These are phyloP conservation scores for Phytophthora ramorum DNA, from an alignment of 352 stramenopile species.

Conservation along the genomic window DNA sequence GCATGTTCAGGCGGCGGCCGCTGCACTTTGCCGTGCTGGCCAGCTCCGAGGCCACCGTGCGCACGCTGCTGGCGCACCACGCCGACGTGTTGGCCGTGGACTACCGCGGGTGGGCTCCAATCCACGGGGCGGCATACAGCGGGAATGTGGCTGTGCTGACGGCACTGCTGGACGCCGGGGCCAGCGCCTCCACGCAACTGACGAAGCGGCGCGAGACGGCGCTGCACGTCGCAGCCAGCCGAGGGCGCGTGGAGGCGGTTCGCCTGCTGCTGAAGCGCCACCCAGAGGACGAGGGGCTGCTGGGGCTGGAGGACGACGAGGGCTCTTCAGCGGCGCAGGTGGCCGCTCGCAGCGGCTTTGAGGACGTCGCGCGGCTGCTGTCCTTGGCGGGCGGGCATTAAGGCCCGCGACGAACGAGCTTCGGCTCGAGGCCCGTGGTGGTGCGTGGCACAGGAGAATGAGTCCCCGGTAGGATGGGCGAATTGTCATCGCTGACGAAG, in stretches of 20 bases:
- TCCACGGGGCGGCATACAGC: conserved; percentile 65
- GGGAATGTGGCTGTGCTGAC: conserved; percentile 33
- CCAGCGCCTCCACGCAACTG: conserved; percentile 22
- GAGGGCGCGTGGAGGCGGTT: conserved; percentile 26
- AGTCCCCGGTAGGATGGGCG: no score
- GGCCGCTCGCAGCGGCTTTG: conserved; percentile 28
- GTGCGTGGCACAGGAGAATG: no score
- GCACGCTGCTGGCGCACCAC: conserved; percentile 46
- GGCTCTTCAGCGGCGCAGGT: conserved; percentile 34
- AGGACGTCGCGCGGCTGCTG: conserved; percentile 38
- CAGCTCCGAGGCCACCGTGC: conserved; percentile 40
- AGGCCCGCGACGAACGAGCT: not conserved
- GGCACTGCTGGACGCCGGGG: conserved; percentile 32
- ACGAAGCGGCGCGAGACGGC: conserved; percentile 40
- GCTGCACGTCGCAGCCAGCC: conserved; percentile 46
- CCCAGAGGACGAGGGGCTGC: conserved; percentile 9
- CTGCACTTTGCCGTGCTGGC: conserved; percentile 36
- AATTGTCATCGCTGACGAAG: conserved; percentile 9
- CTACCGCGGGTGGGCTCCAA: conserved; percentile 62
- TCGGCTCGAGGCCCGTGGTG: not conserved
- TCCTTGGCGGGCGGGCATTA: not conserved
- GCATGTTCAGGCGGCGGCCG: conserved; percentile 71
- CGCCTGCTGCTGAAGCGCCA: conserved; percentile 32
- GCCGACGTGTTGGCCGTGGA: conserved; percentile 51
- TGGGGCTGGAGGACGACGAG: conserved; percentile 30